Evolutionary conservation across 345 rosid species (phyloP).

Genomic region (Gossypium sturtianum): DNA sequence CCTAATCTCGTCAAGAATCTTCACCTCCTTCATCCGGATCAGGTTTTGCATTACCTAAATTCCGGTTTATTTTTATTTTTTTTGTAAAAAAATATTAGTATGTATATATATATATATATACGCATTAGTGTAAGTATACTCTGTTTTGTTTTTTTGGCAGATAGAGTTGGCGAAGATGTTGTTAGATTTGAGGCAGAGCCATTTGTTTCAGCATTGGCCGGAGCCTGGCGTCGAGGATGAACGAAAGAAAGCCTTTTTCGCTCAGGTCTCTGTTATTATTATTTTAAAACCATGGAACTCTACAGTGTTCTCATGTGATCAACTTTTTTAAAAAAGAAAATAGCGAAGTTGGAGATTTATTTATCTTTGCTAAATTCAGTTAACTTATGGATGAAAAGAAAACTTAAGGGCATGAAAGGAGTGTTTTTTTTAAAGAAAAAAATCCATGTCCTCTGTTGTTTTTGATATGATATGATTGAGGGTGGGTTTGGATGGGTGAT

Average conservation of each 20-base stretch:
- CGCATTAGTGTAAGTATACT: neutral
- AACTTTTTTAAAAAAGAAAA: no score
- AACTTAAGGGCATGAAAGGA: neutral
- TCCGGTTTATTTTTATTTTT: neutral
- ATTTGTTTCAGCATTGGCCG: neutral
- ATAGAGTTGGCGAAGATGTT: neutral
- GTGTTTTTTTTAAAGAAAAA: no score
- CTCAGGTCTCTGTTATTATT: neutral
- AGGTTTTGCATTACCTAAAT: neutral
- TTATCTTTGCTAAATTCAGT: neutral
- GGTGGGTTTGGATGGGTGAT: no score
- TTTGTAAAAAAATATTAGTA: no score
- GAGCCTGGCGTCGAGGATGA: neutral
- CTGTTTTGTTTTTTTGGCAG: neutral
- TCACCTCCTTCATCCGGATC: neutral
- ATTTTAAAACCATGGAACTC: neutral
- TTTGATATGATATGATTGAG: neutral
- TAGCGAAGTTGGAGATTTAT: neutral
- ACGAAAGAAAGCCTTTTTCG: neutral
- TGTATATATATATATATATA: no score
- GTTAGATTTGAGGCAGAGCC: neutral
- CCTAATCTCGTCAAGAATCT: conserved; percentile 25
- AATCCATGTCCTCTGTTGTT: neutral
- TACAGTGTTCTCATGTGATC: no score
- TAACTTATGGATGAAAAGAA: neutral